Conservation (phyloP, 305 asterid species). For the Fraxinus baroniana region DNA sequence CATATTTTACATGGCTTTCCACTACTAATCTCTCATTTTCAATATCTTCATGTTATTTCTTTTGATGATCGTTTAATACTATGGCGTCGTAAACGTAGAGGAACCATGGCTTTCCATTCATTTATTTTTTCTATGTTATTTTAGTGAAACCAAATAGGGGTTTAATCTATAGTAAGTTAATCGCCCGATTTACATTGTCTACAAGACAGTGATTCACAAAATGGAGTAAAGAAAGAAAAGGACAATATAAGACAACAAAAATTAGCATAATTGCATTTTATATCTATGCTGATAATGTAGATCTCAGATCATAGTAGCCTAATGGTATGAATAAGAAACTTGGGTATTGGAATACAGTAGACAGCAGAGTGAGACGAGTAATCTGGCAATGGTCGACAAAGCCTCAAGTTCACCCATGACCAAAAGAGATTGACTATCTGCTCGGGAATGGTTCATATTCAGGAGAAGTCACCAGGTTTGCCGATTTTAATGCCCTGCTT, state of each 20-base stretch:
- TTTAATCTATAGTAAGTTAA: no score
- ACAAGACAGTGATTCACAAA: neutral
- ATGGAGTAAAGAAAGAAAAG: neutral
- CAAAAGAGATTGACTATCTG: neutral
- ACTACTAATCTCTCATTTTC: neutral
- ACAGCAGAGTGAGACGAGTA: neutral
- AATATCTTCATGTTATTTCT: neutral
- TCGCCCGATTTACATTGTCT: neutral
- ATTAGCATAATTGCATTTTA: neutral
- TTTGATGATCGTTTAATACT: neutral
- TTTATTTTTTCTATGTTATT: neutral
- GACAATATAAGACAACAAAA: neutral
- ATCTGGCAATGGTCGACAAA: neutral
- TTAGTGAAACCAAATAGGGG: no score
- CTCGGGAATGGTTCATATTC: constrained; percentile 17
- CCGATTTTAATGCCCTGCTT: constrained; percentile 69
- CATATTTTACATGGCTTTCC: neutral
- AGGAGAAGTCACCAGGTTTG: constrained; percentile 73
- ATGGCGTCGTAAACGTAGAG: neutral
- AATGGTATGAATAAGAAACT: neutral
- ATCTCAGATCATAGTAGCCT: neutral
- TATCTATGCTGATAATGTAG: neutral
- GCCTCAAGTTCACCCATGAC: neutral
- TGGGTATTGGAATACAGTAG: neutral
- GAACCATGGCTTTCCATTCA: neutral